Base-by-base conservation (phyloP, 176 grass and related monocot genomes). In the Phoenix roebelenii region DNA sequence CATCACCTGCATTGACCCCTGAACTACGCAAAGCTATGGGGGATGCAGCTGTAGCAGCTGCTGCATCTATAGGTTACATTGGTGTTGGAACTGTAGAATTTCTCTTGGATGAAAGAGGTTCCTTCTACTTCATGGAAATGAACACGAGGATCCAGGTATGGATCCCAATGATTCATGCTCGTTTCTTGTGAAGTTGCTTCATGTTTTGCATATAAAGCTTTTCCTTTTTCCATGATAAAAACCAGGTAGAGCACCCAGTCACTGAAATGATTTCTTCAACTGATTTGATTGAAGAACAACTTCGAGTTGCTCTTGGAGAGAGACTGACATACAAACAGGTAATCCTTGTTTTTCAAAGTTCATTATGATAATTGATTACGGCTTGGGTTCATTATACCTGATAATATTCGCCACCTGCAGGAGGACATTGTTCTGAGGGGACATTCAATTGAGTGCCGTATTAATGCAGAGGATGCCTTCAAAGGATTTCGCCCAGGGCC, bases 51-150 rank as follows among this genome's bases (percentile, higher is more conserved):
- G 73, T 82, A 52, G 79, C 72, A 39, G 79, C 79, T 30, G 79
- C 79, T 15, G 66, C 66, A 19, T 77, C 66, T 22, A 77, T 82
- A 56, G 79, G 79, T 24, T 82, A 82, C 18, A 29, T 82, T 61
- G 79, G 79, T 77, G 79, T 82, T 72, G 79, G 73, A 18, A 82
- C 79, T 65, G 67, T 82, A 57, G 79, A 82, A 51, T 82, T 82
- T 82, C 61, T 82, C 22, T 70, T 82, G 55, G 79, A 82, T 35
- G 72, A 82, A 74, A 70, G 79, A 76, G 72, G 72, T 4, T 69
- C 69, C 19, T 82, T 82, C 67, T 82, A 82, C 69, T 76, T 82
- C 61, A 82, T 82, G 73, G 79, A 82, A 66, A 82, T 77, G 79
- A 82, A 82, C 60, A 82, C 79, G 4, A 82, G 73, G 67, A 82